phyloP scores from a whole-genome alignment of 257 asterid genomes.

The Nicotiana otophora region DNA sequence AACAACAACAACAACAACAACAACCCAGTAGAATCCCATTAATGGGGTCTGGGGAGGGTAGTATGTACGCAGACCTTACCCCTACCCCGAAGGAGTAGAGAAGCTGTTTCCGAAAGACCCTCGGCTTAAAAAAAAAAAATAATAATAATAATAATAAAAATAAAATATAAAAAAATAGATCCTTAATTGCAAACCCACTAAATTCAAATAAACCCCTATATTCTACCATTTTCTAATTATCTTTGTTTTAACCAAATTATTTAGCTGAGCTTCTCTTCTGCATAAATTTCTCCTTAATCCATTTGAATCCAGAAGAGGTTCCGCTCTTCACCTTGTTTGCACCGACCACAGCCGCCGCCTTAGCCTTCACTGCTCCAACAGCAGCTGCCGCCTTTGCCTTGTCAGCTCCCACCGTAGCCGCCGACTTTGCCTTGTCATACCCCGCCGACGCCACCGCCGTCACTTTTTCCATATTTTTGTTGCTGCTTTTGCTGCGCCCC shows the following conservation, averaged over 20 bases:
- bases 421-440: constrained; percentile 20
- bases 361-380: constrained; percentile 20
- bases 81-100: too few species aligned
- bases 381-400: constrained; percentile 19
- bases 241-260: background rate
- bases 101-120: too few species aligned
- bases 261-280: constrained; percentile 13
- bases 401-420: constrained; percentile 12
- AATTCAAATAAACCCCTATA: background rate
- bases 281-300: constrained; percentile 16
- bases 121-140: too few species aligned
- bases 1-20: too few species aligned
- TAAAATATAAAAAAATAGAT: too few species aligned
- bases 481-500: background rate
- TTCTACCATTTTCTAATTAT: background rate
- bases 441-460: constrained; percentile 18
- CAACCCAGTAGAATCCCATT: too few species aligned
- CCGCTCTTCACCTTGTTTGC: constrained; percentile 13
- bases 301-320: constrained; percentile 12
- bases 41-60: too few species aligned
- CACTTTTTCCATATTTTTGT: constrained; percentile 11
- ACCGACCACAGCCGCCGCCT: constrained; percentile 9
- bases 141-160: too few species aligned
- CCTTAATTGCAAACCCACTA: background rate
- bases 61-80: too few species aligned